Evolutionary conservation across 768 basidiomycete species (phyloP).

Genomic region (Psilocybe tampanensis): DNA sequence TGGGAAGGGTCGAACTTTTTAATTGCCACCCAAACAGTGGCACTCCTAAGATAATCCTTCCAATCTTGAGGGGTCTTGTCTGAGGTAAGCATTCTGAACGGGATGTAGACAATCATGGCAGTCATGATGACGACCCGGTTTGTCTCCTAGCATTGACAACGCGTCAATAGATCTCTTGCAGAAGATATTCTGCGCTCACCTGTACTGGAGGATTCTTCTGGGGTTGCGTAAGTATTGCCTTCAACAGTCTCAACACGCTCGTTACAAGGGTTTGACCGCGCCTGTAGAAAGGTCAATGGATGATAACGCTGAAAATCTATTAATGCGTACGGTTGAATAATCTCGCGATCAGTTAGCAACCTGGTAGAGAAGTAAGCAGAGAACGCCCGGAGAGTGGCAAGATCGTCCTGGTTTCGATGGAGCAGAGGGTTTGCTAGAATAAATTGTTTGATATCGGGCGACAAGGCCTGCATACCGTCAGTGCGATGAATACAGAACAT

Average conservation of each 20-base stretch:
- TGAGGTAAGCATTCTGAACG: conserved; percentile 14
- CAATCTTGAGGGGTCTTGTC: not conserved
- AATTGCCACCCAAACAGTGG: conserved; percentile 14
- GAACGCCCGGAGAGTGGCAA: conserved; percentile 1
- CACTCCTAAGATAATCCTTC: conserved; percentile 14
- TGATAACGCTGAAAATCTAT: not conserved
- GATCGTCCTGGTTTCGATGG: not conserved
- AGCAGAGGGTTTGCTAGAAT: not conserved
- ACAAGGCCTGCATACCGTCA: not conserved
- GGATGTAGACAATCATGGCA: conserved; percentile 17
- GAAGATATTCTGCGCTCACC: not conserved
- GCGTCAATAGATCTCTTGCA: no score
- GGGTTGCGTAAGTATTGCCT: not conserved
- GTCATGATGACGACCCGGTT: conserved; percentile 5
- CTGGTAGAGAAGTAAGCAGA: not conserved
- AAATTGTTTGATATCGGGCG: not conserved
- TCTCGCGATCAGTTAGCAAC: conserved; percentile 3
- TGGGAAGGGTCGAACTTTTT: conserved; percentile 14
- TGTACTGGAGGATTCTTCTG: not conserved
- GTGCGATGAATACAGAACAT: not conserved
- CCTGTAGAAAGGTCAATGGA: not conserved
- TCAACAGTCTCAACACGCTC: not conserved
- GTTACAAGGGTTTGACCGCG: not conserved
- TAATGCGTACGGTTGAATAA: not conserved
- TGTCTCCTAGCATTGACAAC: not conserved